phyloP scores from a whole-genome alignment of 495 filamentous ascomycete genomes.

The Haplographium delicatum region DNA sequence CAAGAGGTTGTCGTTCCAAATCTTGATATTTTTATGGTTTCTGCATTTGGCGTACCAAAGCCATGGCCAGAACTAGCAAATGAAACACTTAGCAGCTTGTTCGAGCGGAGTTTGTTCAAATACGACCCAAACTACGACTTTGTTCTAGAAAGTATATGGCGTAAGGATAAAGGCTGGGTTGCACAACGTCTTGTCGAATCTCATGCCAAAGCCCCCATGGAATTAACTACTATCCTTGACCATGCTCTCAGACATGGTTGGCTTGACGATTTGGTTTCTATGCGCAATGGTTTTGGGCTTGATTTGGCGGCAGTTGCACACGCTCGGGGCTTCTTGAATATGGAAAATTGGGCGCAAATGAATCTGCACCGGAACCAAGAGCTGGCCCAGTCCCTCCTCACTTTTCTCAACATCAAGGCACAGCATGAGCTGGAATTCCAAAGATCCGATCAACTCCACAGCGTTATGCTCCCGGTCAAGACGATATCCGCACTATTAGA shows the following conservation, averaged over 20 bases:
- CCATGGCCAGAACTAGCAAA: constrained; percentile 51
- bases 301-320: constrained; percentile 90
- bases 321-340: constrained; percentile 69
- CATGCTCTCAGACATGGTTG: constrained; percentile 71
- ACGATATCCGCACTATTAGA: constrained; percentile 79
- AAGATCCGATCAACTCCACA: constrained; percentile 52
- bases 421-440: constrained; percentile 71
- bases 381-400: constrained; percentile 58
- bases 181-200: constrained; percentile 69
- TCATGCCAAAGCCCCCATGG: constrained; percentile 68
- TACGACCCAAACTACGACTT: constrained; percentile 61
- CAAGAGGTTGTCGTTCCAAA: constrained; percentile 64
- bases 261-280: constrained; percentile 71
- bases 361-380: constrained; percentile 53
- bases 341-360: constrained; percentile 74
- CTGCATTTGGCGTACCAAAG: constrained; percentile 59
- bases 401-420: constrained; percentile 77
- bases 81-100: constrained; percentile 47
- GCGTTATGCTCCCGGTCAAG: constrained; percentile 46
- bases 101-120: constrained; percentile 45
- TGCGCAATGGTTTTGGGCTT: constrained; percentile 75
- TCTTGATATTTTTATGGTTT: constrained; percentile 71
- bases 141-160: constrained; percentile 84
- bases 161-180: constrained; percentile 79
- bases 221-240: constrained; percentile 76